Conservation (phyloP, 1,284 basidiomycete species). For the Leucoagaricus sp. region DNA sequence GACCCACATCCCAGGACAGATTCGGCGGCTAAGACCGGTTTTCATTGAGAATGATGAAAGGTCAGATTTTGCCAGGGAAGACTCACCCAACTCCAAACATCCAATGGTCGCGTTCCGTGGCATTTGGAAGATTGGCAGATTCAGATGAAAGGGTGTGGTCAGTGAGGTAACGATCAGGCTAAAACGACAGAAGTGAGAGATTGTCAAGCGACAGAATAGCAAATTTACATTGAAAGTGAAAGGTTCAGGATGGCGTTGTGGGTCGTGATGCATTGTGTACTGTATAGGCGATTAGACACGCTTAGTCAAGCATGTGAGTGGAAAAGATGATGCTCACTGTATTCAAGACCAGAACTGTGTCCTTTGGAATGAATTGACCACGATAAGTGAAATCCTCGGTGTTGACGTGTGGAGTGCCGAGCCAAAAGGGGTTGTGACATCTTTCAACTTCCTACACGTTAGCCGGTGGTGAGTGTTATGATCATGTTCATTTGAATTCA, state of each 20-base stretch:
- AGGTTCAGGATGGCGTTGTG: conserved; percentile 26
- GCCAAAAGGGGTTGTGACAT: conserved; percentile 34
- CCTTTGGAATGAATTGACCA: conserved; percentile 34
- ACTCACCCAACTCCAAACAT: conserved; percentile 29
- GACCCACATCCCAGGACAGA: conserved; percentile 41
- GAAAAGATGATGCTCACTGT: conserved; percentile 20
- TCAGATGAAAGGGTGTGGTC: conserved; percentile 30
- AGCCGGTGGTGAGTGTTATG: not conserved
- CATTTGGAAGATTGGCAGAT: conserved; percentile 28
- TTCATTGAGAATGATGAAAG: not conserved
- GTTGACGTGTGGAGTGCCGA: conserved; percentile 33
- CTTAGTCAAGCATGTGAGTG: not conserved
- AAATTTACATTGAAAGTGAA: conserved; percentile 25
- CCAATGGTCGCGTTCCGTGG: conserved; percentile 26
- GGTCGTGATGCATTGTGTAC: conserved; percentile 36
- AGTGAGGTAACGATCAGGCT: conserved; percentile 33
- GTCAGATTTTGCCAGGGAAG: not conserved
- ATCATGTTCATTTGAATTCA: not conserved
- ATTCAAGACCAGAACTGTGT: conserved; percentile 34
- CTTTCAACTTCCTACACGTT: conserved; percentile 31
- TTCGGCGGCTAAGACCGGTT: conserved; percentile 31
- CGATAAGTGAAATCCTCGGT: conserved; percentile 33
- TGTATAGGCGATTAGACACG: conserved; percentile 10
- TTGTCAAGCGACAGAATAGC: not conserved
- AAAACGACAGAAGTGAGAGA: not conserved